A percentile compares a stretch with the other conserved stretches of the same genome.
phyloP scores from a whole-genome alignment of 2,329 filamentous ascomycete genomes.

The Ampelomyces quisqualis region DNA sequence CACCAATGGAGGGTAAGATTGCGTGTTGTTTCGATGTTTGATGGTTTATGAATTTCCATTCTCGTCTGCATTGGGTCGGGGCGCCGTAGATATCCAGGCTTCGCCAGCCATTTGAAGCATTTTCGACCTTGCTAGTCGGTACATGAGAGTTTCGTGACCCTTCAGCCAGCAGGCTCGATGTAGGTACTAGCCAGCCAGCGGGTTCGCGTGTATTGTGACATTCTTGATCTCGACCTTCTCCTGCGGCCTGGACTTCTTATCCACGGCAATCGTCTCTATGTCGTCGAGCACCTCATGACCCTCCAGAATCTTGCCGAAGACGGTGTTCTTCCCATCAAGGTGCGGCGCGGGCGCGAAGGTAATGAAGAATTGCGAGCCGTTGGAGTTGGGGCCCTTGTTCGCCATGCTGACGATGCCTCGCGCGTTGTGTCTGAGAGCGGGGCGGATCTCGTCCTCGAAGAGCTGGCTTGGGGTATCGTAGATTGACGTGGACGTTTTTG shows the following conservation, averaged over 20 bases:
- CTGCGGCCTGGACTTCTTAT: constrained; percentile 75
- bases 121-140: constrained; percentile 4
- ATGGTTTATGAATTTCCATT: constrained; percentile 18
- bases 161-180: no score
- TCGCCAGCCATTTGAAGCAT: constrained; percentile 33
- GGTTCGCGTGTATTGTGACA: constrained; percentile 77
- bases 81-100: constrained; percentile 40
- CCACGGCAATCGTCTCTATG: constrained; percentile 70
- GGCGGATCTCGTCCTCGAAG: constrained; percentile 81
- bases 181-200: constrained; percentile 66
- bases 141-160: no score
- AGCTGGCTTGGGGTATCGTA: constrained; percentile 54
- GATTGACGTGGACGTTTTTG: constrained; percentile 70
- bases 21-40: not conserved
- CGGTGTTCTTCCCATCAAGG: constrained; percentile 79
- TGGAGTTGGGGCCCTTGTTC: constrained; percentile 72
- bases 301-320: constrained; percentile 71
- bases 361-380: constrained; percentile 80
- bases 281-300: constrained; percentile 64
- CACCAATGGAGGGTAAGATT: constrained; percentile 16
- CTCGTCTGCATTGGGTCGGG: constrained; percentile 29
- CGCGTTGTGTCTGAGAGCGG: constrained; percentile 65
- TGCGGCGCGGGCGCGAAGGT: constrained; percentile 76
- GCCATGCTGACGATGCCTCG: constrained; percentile 76
- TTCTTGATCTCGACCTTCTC: constrained; percentile 65